Evolutionary conservation across 129 eudicot species (phyloP).

Genomic region (Artemisia argyi): DNA sequence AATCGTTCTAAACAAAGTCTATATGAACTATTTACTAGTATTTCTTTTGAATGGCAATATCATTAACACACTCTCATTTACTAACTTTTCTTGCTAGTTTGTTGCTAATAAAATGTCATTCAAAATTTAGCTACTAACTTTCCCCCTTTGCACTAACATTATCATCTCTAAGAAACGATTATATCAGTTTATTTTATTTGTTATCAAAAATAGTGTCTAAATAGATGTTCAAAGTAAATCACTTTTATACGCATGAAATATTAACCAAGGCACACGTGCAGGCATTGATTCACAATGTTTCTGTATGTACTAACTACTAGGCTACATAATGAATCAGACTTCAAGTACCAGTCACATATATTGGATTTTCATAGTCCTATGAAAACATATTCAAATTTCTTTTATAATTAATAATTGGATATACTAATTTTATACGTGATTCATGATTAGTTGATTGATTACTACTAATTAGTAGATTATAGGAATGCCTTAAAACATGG

Average conservation of each 20-base stretch:
- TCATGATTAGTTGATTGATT: no score
- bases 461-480: no score
- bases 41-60: no score
- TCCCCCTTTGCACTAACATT: no score
- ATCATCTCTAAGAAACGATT: no score
- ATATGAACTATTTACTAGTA: no score
- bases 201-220: background rate
- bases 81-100: no score
- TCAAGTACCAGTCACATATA: conserved; percentile 1
- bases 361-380: conserved; percentile 1
- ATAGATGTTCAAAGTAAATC: background rate
- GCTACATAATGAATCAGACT: conserved; percentile 7
- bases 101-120: background rate
- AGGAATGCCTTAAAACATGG: no score
- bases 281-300: background rate
- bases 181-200: background rate
- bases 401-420: no score
- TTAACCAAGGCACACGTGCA: conserved; percentile 20
- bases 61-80: no score
- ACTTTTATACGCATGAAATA: background rate
- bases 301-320: conserved; percentile 11
- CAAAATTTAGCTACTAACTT: background rate
- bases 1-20: no score
- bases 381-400: background rate
- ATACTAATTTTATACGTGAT: no score